These are phyloP conservation scores for Dendrothele bispora DNA, from an alignment of 768 basidiomycete genomes.

Conservation along the genomic window DNA sequence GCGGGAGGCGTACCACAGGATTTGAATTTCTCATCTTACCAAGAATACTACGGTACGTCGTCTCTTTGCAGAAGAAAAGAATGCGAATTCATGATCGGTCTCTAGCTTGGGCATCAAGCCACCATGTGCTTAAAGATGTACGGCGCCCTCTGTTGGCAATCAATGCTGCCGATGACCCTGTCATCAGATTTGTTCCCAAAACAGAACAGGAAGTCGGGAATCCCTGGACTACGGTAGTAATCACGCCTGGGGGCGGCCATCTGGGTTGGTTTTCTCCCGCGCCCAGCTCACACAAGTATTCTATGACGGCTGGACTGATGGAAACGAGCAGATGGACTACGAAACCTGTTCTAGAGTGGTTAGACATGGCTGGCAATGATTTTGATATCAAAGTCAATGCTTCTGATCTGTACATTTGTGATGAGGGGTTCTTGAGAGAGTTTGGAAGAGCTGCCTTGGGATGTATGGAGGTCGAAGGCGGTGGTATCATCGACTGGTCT, in stretches of 20 bases:
- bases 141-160: constrained; percentile 74
- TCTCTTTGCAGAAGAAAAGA: no score
- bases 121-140: constrained; percentile 57
- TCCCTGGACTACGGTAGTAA: constrained; percentile 53
- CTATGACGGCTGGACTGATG: no score
- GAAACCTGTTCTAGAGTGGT: constrained; percentile 35
- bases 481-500: no score
- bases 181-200: constrained; percentile 62
- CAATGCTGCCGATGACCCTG: constrained; percentile 78
- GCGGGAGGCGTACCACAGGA: not conserved
- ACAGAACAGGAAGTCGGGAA: constrained; percentile 44
- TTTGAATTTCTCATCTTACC: not conserved
- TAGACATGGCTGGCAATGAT: constrained; percentile 48
- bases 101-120: constrained; percentile 45
- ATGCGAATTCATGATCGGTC: no score
- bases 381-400: not conserved
- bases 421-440: no score
- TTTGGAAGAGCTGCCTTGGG: no score
- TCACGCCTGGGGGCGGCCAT: constrained; percentile 71
- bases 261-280: constrained; percentile 72
- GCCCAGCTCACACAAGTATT: constrained; percentile 29
- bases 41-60: not conserved
- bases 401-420: no score
- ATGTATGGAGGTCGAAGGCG: no score
- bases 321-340: not conserved